Base-by-base conservation (phyloP, 768 basidiomycete species). In the Cubamyces sp. region DNA sequence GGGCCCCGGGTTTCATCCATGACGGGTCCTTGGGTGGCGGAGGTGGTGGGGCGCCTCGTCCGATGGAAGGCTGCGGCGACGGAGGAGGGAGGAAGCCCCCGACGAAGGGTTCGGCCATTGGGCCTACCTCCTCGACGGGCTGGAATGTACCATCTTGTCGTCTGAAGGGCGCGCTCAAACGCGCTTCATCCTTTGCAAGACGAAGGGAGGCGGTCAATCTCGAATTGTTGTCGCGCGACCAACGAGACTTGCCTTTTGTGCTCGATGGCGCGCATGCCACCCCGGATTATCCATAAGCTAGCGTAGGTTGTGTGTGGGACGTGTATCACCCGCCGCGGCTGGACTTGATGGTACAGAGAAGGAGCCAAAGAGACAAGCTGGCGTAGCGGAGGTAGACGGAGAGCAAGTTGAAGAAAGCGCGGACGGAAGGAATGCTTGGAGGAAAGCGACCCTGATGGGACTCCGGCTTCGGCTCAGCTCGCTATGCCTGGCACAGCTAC, bases 231-330 rank as follows among this genome's bases (percentile, higher is more conserved):
- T 28, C 40, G 49, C 57, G 48, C 42, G 62, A 57, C 19, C 30
- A 49, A 51, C 50, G 60, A 48, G 39, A 66, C 77, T 61, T 65
- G 82, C 87, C 76, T 81, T 82, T 54, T 81, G 76, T 3, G 87
- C 92, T 64, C 82, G 81, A 54, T 85, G 81, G 16, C 79, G 79
- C 39, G 90, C 90, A 67, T 82, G 83, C 91, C 91, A 93, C 59
- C 92, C 92, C 56, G 85, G 76, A 60, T 82, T 85, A 71, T 92
- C 92, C 90, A 93, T 92, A 34, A 21, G 62, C 39, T 42, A 21
- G 19, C 12, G 14, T 43, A 48, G 28, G n/a, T 50, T n/a, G 18
- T 41, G 34, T 26, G n/a, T 47, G n/a, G 34, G 34, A 34, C 34
- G 51, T 19, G 30, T 50, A 21, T 47, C 21, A 19, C 39, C 28